A percentile compares a stretch with the other conserved stretches of the same genome.
These are phyloP conservation scores for Areca catechu DNA, from an alignment of 176 grass and related monocot genomes.

Conservation along the genomic window DNA sequence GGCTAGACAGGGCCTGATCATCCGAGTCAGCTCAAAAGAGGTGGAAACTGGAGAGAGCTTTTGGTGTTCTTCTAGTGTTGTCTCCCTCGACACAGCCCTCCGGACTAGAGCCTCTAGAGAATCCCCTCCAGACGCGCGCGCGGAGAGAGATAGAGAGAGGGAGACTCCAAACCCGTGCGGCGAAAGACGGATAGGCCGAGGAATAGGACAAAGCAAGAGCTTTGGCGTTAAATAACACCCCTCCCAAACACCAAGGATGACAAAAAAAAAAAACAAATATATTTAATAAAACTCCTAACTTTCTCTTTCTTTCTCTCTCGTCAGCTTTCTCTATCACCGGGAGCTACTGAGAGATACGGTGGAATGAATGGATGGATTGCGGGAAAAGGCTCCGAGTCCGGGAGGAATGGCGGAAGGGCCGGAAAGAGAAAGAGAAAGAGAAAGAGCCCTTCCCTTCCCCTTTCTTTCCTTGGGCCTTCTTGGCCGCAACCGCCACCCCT, in stretches of 20 bases:
- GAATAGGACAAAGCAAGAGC: constrained; percentile 9
- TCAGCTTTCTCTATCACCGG: constrained; percentile 13
- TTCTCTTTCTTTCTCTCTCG: not conserved
- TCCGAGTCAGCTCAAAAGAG: not conserved
- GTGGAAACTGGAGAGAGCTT: not conserved
- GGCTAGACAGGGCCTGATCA: constrained; percentile 2
- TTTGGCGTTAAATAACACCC: constrained; percentile 24
- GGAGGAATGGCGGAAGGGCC: constrained; percentile 28
- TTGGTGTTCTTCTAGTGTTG: constrained; percentile 15
- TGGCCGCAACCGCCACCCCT: constrained; percentile 72
- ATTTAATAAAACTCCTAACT: too few relatives aligned
- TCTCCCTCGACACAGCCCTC: constrained; percentile 25
- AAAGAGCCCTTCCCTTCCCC: too few relatives aligned
- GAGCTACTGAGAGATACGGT: constrained; percentile 12
- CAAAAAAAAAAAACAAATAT: too few relatives aligned
- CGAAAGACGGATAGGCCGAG: not conserved
- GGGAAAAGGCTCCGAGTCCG: constrained; percentile 39
- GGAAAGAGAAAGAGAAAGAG: constrained; percentile 44
- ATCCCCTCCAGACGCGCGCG: too few relatives aligned
- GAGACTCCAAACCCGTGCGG: too few relatives aligned
- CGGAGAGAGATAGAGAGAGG: too few relatives aligned
- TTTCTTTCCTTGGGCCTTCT: constrained; percentile 45
- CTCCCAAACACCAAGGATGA: too few relatives aligned
- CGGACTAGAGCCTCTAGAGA: constrained; percentile 3
- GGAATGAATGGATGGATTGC: constrained; percentile 71